Evolutionary conservation across 441 rosid species (phyloP), one percentile per base, ranked within the genome.

Genomic region (Theobroma grandiflorum): DNA sequence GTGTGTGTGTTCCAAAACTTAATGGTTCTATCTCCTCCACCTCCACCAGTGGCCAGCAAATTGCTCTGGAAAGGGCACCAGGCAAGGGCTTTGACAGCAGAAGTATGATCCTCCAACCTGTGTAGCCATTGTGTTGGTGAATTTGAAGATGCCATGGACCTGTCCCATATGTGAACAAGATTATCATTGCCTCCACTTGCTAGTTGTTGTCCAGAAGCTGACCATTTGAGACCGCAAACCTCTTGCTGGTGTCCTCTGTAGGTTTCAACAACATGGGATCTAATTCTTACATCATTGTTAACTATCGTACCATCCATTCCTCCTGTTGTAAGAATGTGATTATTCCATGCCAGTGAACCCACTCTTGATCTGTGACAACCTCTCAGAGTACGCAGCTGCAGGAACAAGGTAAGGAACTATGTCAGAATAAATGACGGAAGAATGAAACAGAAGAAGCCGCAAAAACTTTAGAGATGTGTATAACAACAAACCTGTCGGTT

Each of bases 151-250:
- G 85, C 82, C 82, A 78, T 3, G 52, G 90, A 87, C 40, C 86
- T 75, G 42, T 87, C 90, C 90, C 88, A 87, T 12, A 83, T 83
- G 78, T 83, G 85, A 50, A 87, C 80, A 67, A 85, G 75, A 58
- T 83, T 85, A 15, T 87, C 90, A 68, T 87, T 85, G 38, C 88
- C 88, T 50, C 90, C 88, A 18, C 90, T 87, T 0, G 90, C 90
- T 71, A 87, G 45, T 63, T 87, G 88, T 7, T 81, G 88, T 11
- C 90, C 88, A 15, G 86, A 85, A 33, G 83, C 86, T 9, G 88
- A 85, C 90, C 90, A 87, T 74, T 85, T 85, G n/a, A 87, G 81
- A 52, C 90, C 90, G 40, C 87, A 85, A 22, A 87, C 90, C 83
- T 85, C 90, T 67, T 85, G 86, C 3, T 43, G 64, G 79, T 87